phyloP scores from a whole-genome alignment of 2,329 filamentous ascomycete species.

The Cordyceps cicadae region DNA sequence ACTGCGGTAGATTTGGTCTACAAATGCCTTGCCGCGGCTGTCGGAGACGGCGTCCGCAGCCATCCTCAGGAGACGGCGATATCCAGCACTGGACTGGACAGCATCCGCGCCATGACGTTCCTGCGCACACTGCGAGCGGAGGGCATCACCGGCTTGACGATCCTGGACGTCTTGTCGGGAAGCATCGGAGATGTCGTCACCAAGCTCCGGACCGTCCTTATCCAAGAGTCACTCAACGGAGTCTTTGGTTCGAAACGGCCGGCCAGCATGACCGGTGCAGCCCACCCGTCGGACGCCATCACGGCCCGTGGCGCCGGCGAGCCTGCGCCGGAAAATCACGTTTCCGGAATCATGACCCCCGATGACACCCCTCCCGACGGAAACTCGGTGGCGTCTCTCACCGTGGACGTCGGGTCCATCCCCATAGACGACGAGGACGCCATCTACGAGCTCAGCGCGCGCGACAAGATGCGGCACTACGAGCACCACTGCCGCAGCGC shows the following conservation, averaged over 20 bases:
- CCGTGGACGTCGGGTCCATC: background rate
- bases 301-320: no score
- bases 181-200: background rate
- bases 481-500: background rate
- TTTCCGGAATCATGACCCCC: background rate
- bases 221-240: background rate
- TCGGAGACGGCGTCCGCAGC: background rate
- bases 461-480: conserved; percentile 4
- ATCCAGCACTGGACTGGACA: background rate
- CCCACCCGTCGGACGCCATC: background rate
- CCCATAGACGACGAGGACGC: conserved; percentile 1
- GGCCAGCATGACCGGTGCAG: no score
- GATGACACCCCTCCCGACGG: background rate
- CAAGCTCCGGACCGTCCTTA: background rate
- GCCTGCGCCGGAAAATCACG: background rate
- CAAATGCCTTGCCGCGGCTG: background rate
- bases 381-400: background rate
- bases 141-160: background rate
- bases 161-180: background rate
- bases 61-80: background rate
- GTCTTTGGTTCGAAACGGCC: background rate
- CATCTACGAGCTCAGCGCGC: background rate
- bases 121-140: background rate
- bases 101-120: conserved; percentile 3
- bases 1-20: background rate